Conservation (phyloP, 2,329 filamentous ascomycete genomes). For the Fusarium luffae region DNA sequence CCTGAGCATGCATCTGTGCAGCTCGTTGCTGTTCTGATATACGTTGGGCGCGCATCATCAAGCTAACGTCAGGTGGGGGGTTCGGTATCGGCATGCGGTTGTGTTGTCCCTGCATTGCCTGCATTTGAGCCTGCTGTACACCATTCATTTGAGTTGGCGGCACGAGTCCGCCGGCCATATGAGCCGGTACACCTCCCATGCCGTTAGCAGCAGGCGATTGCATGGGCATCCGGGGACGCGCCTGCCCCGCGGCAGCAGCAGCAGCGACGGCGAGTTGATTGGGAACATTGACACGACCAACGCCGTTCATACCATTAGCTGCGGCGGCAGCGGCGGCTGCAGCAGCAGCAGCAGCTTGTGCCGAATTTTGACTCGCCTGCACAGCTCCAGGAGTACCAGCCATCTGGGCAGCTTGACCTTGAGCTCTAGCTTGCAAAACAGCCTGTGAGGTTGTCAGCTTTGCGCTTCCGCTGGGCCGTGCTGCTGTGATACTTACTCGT, state of each 20-base stretch:
- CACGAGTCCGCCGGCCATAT: constrained; percentile 62
- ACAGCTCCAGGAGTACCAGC: constrained; percentile 55
- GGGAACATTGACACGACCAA: constrained; percentile 56
- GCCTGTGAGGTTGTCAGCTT: constrained; percentile 50
- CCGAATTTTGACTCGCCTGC: constrained; percentile 47
- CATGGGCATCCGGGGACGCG: constrained; percentile 64
- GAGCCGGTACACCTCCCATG: constrained; percentile 61
- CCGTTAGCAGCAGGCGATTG: constrained; percentile 63
- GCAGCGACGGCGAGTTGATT: constrained; percentile 59
- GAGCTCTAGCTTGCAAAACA: constrained; percentile 60
- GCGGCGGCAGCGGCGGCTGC: constrained; percentile 42
- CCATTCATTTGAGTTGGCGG: constrained; percentile 70
- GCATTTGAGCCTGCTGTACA: constrained; percentile 77
- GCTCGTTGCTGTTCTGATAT: constrained; percentile 73
- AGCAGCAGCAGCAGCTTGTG: constrained; percentile 43
- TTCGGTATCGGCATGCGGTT: constrained; percentile 67
- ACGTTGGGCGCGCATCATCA: constrained; percentile 72
- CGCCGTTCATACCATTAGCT: constrained; percentile 45
- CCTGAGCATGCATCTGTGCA: constrained; percentile 58
- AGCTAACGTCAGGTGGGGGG: constrained; percentile 60
- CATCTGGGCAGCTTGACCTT: constrained; percentile 59
- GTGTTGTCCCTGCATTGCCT: constrained; percentile 66
- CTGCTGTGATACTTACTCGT: constrained; percentile 58
- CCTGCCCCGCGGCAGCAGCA: constrained; percentile 56
- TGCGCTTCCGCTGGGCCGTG: constrained; percentile 2